Evolutionary conservation across 2,329 filamentous ascomycete species (phyloP).

Genomic region (Botrytis medusae): DNA sequence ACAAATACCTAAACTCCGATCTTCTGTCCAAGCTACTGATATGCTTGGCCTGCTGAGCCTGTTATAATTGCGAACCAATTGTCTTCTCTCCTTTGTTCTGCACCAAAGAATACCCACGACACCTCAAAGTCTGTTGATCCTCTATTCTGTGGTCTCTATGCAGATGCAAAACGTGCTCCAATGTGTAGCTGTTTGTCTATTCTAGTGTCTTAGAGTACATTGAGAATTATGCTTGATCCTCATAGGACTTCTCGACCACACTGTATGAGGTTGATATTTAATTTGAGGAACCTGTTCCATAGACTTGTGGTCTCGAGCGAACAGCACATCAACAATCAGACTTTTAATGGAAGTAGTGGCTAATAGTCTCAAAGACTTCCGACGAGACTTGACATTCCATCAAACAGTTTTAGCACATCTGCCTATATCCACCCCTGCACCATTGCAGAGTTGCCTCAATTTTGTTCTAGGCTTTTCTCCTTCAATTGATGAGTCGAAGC

Average conservation of each 20-base stretch:
- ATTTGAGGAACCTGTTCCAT: not conserved
- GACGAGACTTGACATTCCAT: conserved; percentile 11
- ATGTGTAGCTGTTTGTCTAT: not conserved
- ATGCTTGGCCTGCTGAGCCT: not conserved
- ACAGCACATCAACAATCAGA: not conserved
- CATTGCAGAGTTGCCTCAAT: conserved; percentile 32
- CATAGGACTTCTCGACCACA: not conserved
- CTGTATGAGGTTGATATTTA: not conserved
- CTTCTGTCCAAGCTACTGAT: not conserved
- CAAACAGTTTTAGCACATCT: conserved; percentile 36
- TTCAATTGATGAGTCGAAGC: conserved; percentile 45
- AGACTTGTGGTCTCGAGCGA: not conserved
- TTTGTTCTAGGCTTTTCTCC: conserved; percentile 34
- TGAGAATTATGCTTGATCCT: not conserved
- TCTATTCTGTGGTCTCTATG: not conserved
- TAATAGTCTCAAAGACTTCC: conserved; percentile 20
- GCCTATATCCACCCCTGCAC: conserved; percentile 32
- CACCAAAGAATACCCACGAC: not conserved
- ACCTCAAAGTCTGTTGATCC: not conserved
- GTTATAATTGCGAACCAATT: not conserved
- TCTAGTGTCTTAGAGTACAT: not conserved
- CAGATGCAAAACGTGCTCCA: not conserved
- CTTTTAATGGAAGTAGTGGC: not conserved
- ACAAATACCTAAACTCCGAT: not conserved
- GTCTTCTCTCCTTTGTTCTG: not conserved